Evolutionary conservation across 2,329 filamentous ascomycete species (phyloP).

Genomic region (Phaeophleospora eucalypticola): DNA sequence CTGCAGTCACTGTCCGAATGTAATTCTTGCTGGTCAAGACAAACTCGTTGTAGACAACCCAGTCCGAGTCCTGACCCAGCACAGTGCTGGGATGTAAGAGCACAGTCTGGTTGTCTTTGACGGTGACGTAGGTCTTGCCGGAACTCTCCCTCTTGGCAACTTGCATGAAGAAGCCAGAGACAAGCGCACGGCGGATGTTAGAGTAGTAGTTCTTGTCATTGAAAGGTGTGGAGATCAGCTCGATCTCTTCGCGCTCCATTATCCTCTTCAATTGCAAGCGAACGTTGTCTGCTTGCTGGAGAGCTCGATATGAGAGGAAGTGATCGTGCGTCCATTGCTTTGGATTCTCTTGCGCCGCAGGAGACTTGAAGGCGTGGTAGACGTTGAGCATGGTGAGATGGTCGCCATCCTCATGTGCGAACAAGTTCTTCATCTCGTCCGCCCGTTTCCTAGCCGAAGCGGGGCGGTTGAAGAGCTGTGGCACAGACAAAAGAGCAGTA

Average conservation of each 20-base stretch:
- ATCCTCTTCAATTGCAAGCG: slow-evolving; percentile 87
- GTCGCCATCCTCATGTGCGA: slow-evolving; percentile 88
- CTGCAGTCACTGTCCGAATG: slow-evolving; percentile 85
- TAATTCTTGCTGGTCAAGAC: slow-evolving; percentile 98
- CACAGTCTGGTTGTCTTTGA: slow-evolving; percentile 95
- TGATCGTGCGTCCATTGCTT: slow-evolving; percentile 97
- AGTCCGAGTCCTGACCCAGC: slow-evolving; percentile 81
- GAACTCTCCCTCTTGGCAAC: slow-evolving; percentile 88
- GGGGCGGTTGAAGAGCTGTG: slow-evolving; percentile 87
- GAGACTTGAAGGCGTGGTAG: slow-evolving; percentile 91
- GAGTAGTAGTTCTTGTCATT: slow-evolving; percentile 96
- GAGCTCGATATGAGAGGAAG: slow-evolving; percentile 82
- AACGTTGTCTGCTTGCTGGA: slow-evolving; percentile 91
- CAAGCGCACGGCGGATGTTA: slow-evolving; percentile 89
- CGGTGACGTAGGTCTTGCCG: slow-evolving; percentile 87
- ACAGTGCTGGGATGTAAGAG: slow-evolving; percentile 92
- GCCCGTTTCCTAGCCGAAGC: slow-evolving; percentile 81
- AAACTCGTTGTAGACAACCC: slow-evolving; percentile 98
- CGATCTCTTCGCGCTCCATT: slow-evolving; percentile 88
- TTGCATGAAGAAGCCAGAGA: slow-evolving; percentile 99
- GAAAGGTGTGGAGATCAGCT: slow-evolving; percentile 83
- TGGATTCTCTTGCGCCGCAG: slow-evolving; percentile 64
- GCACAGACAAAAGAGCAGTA: slow-evolving; percentile 87
- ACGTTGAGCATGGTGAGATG: slow-evolving; percentile 95
- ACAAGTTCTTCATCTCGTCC: slow-evolving; percentile 95